Base-by-base conservation (phyloP, 805 yeast genomes). In the Alloascoidea hylecoeti region DNA sequence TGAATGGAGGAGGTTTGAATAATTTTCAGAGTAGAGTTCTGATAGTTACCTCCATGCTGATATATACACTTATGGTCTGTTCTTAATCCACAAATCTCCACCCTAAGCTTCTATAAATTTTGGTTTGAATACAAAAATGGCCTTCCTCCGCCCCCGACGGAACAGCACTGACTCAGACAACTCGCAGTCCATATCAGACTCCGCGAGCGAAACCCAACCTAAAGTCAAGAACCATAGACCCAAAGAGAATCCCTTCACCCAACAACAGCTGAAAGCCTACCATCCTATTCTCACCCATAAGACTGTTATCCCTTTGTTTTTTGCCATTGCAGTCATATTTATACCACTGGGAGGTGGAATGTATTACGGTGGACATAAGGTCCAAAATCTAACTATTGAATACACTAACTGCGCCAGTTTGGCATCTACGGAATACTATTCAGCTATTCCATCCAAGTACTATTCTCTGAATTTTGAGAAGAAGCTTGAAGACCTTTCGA, bases 291-390 rank as follows among this genome's bases (percentile, higher is more conserved):
- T 92, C 40, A 82, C 96, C 1, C 96, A 97, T 13, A 77, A 77
- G 46, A 78, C 94, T 14, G 96, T 89, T 35, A 68, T 92, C 35
- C 97, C 97, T 2, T 63, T 89, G 38, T 65, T 92, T 40, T 66
- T 86, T 36, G 46, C 80, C 16, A 60, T 83, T 34, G 84, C 94
- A 1, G 63, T 84, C 16, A 66, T 92, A 3, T 86, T 88, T 59
- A 83, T 92, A 1, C 96, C 96, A 1, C 69, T 92, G 37, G 98
- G 98, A 3, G 79, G 88, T 18, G 94, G 84, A 13, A 69, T 92
- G 40, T 57, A 86, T 18, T 71, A 70, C 46, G 78, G 94, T n/a
- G 71, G 85, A n/a, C 68, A 73, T 53, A 70, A 73, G 44, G 89
- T 89, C 13, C 84, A 89, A 51, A 75, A 78, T 47, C 44, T 92